Evolutionary conservation across 2,329 filamentous ascomycete genomes (phyloP), one percentile per base, ranked within the genome.

Genomic region (Hypoxylon sp.): DNA sequence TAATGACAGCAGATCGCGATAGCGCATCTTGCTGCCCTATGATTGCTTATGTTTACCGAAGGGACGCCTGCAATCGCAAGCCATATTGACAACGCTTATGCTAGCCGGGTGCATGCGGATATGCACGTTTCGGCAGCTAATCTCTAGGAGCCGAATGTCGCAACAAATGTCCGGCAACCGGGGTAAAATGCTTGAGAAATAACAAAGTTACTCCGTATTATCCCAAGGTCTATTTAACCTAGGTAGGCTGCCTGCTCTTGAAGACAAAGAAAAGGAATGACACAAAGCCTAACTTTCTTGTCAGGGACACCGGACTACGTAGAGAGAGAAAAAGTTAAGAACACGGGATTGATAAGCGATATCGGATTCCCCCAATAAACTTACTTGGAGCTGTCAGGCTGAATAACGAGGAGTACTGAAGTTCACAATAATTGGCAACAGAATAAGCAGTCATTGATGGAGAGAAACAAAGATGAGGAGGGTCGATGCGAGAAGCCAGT

Each of bases 321-420:
- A 17, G 37, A 24, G 26, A 57, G 22, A 39, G 46, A 53, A 58
- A 58, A 22, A 22, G 47, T 39, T 61, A 63, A 59, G 29, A 22
- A 35, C 50, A 8, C n/a, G 29, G 42, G 3, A 13, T 42, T 29
- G 35, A 42, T 19, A 54, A 54, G 22, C 52, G 44, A 66, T 22
- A 61, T 64, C 66, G 66, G 66, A 65, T 59, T 59, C 67, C 52
- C 62, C 63, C 63, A 69, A 61, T 29, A 6, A 33, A 33, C 29
- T 42, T 54, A 48, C 24, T 17, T 50, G 8, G 19, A 11, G 37
- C 17, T 17, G 35, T 13, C 13, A 33, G 11, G 17, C n/a, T 13
- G 3, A 24, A 31, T 11, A 44, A 47, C 26, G 6, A 33, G 22
- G 13, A 9, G 35, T 9, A 37, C 17, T n/a, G 19, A 9, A 22